Base-by-base conservation (phyloP, 352 stramenopile genomes). In the Pelagophyceae sp. region DNA sequence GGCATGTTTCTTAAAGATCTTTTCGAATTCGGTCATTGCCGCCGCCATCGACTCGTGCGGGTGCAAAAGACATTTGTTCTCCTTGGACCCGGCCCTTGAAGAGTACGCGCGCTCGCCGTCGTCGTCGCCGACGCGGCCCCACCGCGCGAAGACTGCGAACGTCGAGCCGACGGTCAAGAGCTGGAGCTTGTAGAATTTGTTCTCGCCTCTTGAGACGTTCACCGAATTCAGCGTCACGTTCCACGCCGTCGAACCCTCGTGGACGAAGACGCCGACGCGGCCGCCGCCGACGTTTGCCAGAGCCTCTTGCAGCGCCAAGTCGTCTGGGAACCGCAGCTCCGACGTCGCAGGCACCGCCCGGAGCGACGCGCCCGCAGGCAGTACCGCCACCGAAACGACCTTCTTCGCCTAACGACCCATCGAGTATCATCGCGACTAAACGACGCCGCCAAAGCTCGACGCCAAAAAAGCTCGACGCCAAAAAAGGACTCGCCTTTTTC, bases 11-110 rank as follows among this genome's bases (percentile, higher is more conserved):
- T 33, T 27, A 37, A 74, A 74, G 35, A 5, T 17, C 5, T 51
- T 15, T 2, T 20, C 31, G 27, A 74, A 74, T 31, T 74, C 67
- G 0, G 31, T 2, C 11, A 11, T 6, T 19, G 67, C 67, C 5
- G 5, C 33, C 11, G 33, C 33, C 15, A 74, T 11, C 11, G 20
- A 35, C 2, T 6, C 33, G 33, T 74, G 67, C 15, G 31, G 3
- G 38, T 74, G 67, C 15, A 74, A 23, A 33, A 74, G 51, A n/a
- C 67, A 74, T 25, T 71, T 71, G 67, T 74, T 74, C 67, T 6
- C 2, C 67, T 23, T 1, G 29, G 63, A 50, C 15, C 29, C 27
- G 6, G 6, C 29, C n/a, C n/a, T n/a, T n/a, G n/a, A n/a, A n/a
- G n/a, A n/a, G 23, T 33, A n/a, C 15, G 61, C 61, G 3, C 3